Conservation (phyloP, 1,284 basidiomycete species). For the Ustilago tritici region DNA sequence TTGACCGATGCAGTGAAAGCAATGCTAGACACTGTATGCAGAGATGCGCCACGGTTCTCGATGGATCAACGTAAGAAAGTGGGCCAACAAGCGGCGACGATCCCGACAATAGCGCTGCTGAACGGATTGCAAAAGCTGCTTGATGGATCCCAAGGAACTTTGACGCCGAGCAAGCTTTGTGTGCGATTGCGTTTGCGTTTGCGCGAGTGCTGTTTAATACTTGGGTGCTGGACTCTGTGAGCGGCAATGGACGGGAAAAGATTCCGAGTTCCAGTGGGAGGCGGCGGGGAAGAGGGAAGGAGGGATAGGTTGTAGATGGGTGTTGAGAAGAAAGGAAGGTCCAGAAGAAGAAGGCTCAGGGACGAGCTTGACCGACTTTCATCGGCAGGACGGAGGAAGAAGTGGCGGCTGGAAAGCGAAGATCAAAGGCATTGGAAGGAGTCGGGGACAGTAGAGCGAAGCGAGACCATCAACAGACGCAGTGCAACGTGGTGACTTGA, state of each 20-base stretch:
- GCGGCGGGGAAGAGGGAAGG: not conserved
- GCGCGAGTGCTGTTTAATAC: not conserved
- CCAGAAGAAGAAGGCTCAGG: not conserved
- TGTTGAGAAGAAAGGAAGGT: not conserved
- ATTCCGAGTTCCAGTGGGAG: not conserved
- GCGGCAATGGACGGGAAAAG: not conserved
- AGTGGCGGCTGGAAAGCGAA: not conserved
- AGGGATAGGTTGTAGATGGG: not conserved
- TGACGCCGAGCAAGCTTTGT: no score
- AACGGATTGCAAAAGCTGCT: not conserved
- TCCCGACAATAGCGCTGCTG: not conserved
- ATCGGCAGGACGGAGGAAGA: not conserved
- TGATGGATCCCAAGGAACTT: not conserved
- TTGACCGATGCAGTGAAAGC: slow-evolving; percentile 2
- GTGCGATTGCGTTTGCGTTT: not conserved
- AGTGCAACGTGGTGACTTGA: not conserved
- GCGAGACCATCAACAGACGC: not conserved
- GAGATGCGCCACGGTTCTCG: not conserved
- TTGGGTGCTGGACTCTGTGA: not conserved
- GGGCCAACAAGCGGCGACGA: not conserved
- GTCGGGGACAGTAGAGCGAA: not conserved
- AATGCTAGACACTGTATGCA: not conserved
- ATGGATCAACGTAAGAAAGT: not conserved
- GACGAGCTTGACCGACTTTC: not conserved
- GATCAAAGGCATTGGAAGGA: not conserved